Percentiles rank a stretch among this genome's conserved stretches.
Conservation (phyloP, 2,329 filamentous ascomycete species). For the Chalara sp. region DNA sequence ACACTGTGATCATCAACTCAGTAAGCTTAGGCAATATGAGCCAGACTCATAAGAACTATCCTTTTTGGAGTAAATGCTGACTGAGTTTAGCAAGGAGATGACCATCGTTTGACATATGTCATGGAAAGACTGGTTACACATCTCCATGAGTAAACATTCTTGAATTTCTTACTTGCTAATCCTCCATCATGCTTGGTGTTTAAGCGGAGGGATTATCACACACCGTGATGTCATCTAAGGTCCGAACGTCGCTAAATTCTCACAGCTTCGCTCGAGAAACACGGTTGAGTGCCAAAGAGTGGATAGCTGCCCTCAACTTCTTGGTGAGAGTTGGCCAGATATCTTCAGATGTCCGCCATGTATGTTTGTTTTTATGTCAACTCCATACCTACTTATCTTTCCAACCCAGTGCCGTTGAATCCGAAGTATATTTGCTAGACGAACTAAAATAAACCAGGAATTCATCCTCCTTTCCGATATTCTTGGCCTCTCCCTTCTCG, state of each 20-base stretch:
- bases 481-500: conserved; percentile 70
- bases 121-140: conserved; percentile 69
- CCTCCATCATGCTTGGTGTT: too few species aligned
- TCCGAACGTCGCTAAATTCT: too few species aligned
- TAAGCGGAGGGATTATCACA: too few species aligned
- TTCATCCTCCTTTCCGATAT: conserved; percentile 79
- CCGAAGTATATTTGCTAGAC: neutral
- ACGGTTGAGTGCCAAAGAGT: conserved; percentile 67
- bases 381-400: neutral
- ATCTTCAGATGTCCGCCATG: conserved; percentile 65
- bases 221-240: too few species aligned
- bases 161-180: too few species aligned
- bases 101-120: conserved; percentile 63
- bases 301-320: conserved; percentile 69
- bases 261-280: conserved; percentile 72
- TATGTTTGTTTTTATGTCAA: conserved; percentile 30
- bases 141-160: conserved; percentile 42
- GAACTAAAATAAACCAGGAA: conserved; percentile 40
- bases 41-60: too few species aligned
- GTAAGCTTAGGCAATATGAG: too few species aligned
- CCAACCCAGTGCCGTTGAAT: neutral
- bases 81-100: conserved; percentile 39
- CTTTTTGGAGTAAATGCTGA: too few species aligned
- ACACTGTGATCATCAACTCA: conserved; percentile 69
- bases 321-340: conserved; percentile 68